Base-by-base conservation (phyloP, 1,284 basidiomycete genomes). In the Boletus sp. region DNA sequence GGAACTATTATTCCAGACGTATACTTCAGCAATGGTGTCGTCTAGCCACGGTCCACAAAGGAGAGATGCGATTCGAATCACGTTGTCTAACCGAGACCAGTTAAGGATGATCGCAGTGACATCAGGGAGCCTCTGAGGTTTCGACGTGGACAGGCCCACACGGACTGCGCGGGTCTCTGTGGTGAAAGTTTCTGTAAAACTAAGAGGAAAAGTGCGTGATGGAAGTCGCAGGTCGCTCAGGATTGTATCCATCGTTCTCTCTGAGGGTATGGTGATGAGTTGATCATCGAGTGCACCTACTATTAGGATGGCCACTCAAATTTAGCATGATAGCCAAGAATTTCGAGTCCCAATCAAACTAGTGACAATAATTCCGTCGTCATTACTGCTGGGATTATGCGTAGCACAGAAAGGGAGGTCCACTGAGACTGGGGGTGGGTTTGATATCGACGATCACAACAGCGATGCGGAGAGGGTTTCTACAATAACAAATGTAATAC, bases 1-100 rank as follows among this genome's bases (percentile, higher is more conserved):
- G 2, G 78, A 76, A 58, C 66, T 79, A 57, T 86, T 84, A 50
- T 86, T 85, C 82, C 82, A 87, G 12, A 85, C 65, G 33, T 77
- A 61, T 2, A 85, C 71, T 45, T 71, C 66, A 10, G 72, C 66
- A 27, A 86, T 68, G 6, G 73, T 71, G 46, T 72, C 68, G n/a
- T 75, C 64, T 29, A 82, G 63, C 55, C 66, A 67, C 6, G 71
- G 57, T 4, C 64, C 65, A 56, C 83, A 86, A 10, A 85, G 66
- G 19, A 73, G 57, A 20, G 74, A 71, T 13, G 70, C 71, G 48
- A 86, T 81, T 41, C 69, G 69, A 32, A 77, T 59, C 34, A 86
- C 79, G 55, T 86, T 86, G 0, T 71, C 63, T 29, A 82, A 71
- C 25, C 81, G 73, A 36, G 76, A 78, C 83, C 82, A 85, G 62